These are phyloP conservation scores for Silene latifolia DNA, from an alignment of 148 eudicot species.

Conservation along the genomic window DNA sequence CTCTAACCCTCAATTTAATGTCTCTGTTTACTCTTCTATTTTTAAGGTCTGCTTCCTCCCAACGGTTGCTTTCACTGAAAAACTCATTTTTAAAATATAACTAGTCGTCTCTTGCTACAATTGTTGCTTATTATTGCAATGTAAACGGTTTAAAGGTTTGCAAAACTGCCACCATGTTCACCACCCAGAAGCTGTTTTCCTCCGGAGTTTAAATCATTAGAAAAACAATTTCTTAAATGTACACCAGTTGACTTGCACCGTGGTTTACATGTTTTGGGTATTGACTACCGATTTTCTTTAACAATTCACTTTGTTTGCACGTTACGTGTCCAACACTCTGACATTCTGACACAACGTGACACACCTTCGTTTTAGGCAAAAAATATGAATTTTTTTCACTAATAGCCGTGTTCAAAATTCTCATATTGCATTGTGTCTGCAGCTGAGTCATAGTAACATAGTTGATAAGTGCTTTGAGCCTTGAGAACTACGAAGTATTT, in stretches of 20 bases:
- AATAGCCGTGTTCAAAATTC: not conserved
- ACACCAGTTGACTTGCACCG: not conserved
- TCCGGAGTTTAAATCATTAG: not conserved
- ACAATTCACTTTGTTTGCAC: not conserved
- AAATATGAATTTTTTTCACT: too few species aligned
- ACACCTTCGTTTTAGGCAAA: too few species aligned
- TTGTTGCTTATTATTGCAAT: not conserved
- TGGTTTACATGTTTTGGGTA: not conserved
- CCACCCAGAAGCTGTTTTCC: not conserved
- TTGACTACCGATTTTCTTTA: too few species aligned
- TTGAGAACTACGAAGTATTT: not conserved
- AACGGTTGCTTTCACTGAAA: not conserved
- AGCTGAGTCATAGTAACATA: too few species aligned
- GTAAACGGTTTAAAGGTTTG: not conserved
- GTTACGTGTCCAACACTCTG: too few species aligned
- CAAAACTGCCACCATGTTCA: not conserved
- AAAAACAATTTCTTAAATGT: not conserved
- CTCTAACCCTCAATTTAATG: conserved; percentile 3
- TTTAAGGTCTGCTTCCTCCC: not conserved
- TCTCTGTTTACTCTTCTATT: conserved; percentile 12
- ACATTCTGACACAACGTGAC: too few species aligned
- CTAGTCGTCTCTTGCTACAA: not conserved
- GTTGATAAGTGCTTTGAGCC: not conserved
- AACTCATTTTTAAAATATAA: not conserved
- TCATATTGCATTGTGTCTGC: too few species aligned